These are phyloP conservation scores for Plectosphaerella cucumerina DNA, from an alignment of 2,329 filamentous ascomycete species.

Conservation along the genomic window DNA sequence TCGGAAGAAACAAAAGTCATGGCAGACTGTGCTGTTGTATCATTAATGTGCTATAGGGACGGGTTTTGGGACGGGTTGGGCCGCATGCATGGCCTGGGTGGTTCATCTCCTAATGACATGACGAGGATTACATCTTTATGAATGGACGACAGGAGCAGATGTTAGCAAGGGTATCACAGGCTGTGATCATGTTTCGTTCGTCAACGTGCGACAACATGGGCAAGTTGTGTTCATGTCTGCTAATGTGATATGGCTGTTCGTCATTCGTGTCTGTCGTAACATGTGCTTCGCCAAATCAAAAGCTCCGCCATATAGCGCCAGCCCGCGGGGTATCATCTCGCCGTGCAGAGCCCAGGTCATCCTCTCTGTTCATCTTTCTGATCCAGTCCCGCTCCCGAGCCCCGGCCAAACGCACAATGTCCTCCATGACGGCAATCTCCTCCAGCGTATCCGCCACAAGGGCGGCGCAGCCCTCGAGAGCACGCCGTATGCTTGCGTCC, in stretches of 20 bases:
- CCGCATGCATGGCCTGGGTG: too few species aligned
- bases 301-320: slow-evolving; percentile 44
- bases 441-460: slow-evolving; percentile 56
- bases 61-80: too few species aligned
- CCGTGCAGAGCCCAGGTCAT: slow-evolving; percentile 22
- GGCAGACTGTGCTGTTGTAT: background rate
- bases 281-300: background rate
- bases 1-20: too few species aligned
- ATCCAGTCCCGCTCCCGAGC: slow-evolving; percentile 57
- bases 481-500: slow-evolving; percentile 36
- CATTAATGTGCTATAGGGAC: background rate
- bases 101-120: too few species aligned
- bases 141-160: too few species aligned
- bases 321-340: slow-evolving; percentile 26
- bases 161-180: background rate
- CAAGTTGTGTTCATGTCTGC: too few species aligned
- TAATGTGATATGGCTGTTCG: too few species aligned
- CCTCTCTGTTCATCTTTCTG: slow-evolving; percentile 43
- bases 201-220: too few species aligned
- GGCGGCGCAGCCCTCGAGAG: slow-evolving; percentile 41
- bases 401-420: slow-evolving; percentile 55
- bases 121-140: too few species aligned
- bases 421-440: slow-evolving; percentile 60
- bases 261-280: background rate
- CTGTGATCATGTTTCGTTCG: too few species aligned